Conservation (phyloP, 805 yeast species). For the Sugiyamaella americana region DNA sequence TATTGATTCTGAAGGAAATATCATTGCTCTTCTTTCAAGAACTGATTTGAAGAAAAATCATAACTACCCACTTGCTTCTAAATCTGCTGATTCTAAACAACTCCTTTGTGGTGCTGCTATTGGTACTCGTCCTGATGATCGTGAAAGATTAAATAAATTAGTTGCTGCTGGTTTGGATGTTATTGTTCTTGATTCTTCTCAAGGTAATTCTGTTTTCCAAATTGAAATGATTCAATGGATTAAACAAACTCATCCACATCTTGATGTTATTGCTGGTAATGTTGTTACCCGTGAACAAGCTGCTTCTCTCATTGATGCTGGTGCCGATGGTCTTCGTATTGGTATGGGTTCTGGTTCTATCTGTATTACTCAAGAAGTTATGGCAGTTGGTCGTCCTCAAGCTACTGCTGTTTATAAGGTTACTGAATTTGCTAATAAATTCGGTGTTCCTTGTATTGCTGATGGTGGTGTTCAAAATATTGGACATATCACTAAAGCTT, state of each 20-base stretch:
- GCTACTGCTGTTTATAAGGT: constrained; percentile 98
- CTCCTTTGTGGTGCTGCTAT: constrained; percentile 97
- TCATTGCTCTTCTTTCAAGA: constrained; percentile 85
- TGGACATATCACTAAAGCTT: constrained; percentile 96
- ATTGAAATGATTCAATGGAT: constrained; percentile 88
- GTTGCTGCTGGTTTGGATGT: constrained; percentile 97
- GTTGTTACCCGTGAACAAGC: constrained; percentile 99
- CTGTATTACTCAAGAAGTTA: constrained; percentile 98
- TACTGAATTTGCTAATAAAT: constrained; percentile 85
- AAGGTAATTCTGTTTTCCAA: constrained; percentile 96
- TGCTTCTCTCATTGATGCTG: constrained; percentile 87
- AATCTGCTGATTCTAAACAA: constrained; percentile 89
- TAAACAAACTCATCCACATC: constrained; percentile 68
- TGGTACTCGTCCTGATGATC: constrained; percentile 90
- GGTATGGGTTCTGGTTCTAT: constrained; percentile 99
- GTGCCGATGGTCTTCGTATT: constrained; percentile 96
- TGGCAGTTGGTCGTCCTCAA: constrained; percentile 99
- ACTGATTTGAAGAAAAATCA: constrained; percentile 96
- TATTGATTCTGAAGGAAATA: constrained; percentile 66
- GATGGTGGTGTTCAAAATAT: constrained; percentile 99
- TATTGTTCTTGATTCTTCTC: constrained; percentile 91
- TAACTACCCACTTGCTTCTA: constrained; percentile 89
- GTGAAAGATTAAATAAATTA: constrained; percentile 71
- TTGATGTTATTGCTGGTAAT: constrained; percentile 94
- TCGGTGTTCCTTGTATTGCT: constrained; percentile 98